A percentile compares a stretch with the other conserved stretches of the same genome.
These are phyloP conservation scores for Trichoderma afroharzianum DNA, from an alignment of 2,329 filamentous ascomycete species.

Conservation along the genomic window DNA sequence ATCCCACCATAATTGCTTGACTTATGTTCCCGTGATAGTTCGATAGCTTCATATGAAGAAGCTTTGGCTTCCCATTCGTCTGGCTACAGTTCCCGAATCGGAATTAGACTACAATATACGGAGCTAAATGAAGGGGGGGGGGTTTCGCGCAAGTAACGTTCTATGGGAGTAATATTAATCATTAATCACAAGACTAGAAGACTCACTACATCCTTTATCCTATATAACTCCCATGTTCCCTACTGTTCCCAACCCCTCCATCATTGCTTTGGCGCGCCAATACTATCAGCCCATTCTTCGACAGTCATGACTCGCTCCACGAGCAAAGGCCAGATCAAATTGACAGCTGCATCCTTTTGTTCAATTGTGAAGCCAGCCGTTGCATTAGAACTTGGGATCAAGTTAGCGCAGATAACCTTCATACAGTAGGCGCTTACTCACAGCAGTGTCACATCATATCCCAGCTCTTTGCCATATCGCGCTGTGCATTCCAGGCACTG, in stretches of 20 bases:
- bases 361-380: neutral
- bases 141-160: neutral
- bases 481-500: conserved; percentile 20
- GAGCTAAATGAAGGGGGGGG: too few species aligned
- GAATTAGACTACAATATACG: neutral
- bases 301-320: neutral
- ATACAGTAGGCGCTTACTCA: neutral
- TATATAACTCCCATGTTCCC: neutral
- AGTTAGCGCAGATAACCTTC: neutral
- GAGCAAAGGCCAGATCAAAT: neutral
- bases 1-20: neutral
- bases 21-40: neutral
- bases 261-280: neutral
- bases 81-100: neutral
- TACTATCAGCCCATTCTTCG: neutral
- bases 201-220: neutral
- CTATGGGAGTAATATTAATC: neutral
- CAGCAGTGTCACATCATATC: neutral
- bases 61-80: neutral
- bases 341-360: neutral
- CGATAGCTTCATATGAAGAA: neutral
- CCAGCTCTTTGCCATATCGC: conserved; percentile 16
- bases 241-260: neutral
- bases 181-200: neutral
- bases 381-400: neutral